Evolutionary conservation across 192 early-diverging fungal genomes (phyloP).

Genomic region (Linnemannia schmuckeri): DNA sequence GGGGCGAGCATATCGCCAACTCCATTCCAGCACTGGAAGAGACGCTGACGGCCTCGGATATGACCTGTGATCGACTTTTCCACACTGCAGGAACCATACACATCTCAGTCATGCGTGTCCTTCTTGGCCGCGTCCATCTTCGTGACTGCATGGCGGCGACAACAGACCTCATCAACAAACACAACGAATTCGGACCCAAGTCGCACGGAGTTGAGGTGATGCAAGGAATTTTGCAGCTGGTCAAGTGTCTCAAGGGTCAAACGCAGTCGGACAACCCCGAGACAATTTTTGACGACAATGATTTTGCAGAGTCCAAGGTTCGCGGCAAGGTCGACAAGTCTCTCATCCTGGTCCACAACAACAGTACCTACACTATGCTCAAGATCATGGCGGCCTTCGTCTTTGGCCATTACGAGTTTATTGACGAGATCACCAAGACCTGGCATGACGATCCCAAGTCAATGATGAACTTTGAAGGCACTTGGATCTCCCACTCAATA

Average conservation of each 20-base stretch:
- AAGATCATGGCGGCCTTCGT: conserved; percentile 48
- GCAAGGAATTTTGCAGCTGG: conserved; percentile 40
- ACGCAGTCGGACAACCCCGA: conserved; percentile 38
- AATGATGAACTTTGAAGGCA: conserved; percentile 49
- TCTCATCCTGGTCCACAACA: conserved; percentile 37
- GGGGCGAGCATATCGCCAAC: conserved; percentile 53
- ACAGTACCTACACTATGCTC: conserved; percentile 42
- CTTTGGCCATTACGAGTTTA: conserved; percentile 36
- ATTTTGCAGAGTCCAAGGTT: conserved; percentile 31
- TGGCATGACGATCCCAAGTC: conserved; percentile 51
- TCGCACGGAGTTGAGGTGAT: conserved; percentile 48
- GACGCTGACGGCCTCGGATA: conserved; percentile 24
- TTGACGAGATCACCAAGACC: conserved; percentile 29
- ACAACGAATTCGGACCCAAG: conserved; percentile 51
- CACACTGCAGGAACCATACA: conserved; percentile 43
- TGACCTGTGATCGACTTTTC: conserved; percentile 42
- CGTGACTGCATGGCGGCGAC: conserved; percentile 38
- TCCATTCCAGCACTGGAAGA: conserved; percentile 47
- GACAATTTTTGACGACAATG: conserved; percentile 52
- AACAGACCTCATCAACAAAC: conserved; percentile 37
- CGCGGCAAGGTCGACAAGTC: conserved; percentile 14
- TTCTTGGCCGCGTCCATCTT: conserved; percentile 36
- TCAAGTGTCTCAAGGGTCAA: conserved; percentile 46
- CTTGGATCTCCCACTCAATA: conserved; percentile 35
- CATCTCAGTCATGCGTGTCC: conserved; percentile 33